phyloP scores from a whole-genome alignment of 768 basidiomycete genomes.

The Suillus discolor region DNA sequence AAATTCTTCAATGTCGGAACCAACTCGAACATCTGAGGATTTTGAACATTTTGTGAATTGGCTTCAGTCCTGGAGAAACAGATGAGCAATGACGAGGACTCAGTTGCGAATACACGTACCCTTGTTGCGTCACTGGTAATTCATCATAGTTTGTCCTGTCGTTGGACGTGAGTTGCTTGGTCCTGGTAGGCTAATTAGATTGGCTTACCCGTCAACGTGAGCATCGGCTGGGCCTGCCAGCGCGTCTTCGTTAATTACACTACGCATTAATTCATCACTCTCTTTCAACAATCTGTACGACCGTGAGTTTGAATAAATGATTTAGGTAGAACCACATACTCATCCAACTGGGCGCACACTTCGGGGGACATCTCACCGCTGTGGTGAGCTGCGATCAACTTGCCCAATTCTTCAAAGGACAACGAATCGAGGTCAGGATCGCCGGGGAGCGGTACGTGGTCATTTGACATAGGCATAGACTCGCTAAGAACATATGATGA shows the following conservation, averaged over 20 bases:
- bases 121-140: background rate
- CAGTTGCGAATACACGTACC: background rate
- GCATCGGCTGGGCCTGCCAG: background rate
- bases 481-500: background rate
- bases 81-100: background rate
- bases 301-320: background rate
- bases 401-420: background rate
- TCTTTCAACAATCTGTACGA: background rate
- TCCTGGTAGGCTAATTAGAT: background rate
- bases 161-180: background rate
- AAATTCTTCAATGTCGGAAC: background rate
- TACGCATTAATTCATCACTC: background rate
- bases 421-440: background rate
- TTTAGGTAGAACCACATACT: background rate
- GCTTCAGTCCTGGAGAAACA: background rate
- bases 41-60: background rate
- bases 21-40: background rate
- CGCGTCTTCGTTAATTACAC: background rate
- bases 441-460: background rate
- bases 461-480: background rate
- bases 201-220: background rate
- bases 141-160: background rate
- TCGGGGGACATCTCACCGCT: background rate
- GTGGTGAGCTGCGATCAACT: background rate
- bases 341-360: background rate